phyloP scores from a whole-genome alignment of 129 eudicot genomes.

The Pulicaria dysenterica region DNA sequence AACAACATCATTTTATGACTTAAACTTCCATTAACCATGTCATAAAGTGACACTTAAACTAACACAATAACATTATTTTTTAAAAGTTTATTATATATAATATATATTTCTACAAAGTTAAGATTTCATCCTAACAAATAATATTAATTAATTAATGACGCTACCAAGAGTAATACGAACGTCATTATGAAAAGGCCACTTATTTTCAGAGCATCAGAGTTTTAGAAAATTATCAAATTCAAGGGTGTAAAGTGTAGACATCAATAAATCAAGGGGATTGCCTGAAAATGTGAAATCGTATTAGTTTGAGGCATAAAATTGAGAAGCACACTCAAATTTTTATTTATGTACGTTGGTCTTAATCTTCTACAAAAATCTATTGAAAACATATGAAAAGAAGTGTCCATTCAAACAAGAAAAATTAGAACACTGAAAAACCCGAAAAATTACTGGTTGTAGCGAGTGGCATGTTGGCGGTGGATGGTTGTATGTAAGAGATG shows the following conservation, averaged over 20 bases:
- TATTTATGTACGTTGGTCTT: too few relatives aligned
- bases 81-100: background rate
- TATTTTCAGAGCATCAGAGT: slow-evolving; percentile 7
- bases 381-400: too few relatives aligned
- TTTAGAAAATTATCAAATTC: background rate
- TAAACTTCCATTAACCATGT: slow-evolving; percentile 49
- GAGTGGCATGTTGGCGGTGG: too few relatives aligned
- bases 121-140: background rate
- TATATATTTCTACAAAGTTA: background rate
- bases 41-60: slow-evolving; percentile 53
- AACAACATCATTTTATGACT: slow-evolving; percentile 45
- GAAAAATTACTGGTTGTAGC: too few relatives aligned
- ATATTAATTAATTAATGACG: slow-evolving; percentile 45
- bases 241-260: slow-evolving; percentile 14
- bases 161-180: slow-evolving; percentile 41
- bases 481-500: too few relatives aligned
- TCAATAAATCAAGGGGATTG: slow-evolving; percentile 8
- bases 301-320: background rate
- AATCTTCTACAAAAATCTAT: too few relatives aligned
- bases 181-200: slow-evolving; percentile 36
- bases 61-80: slow-evolving; percentile 31
- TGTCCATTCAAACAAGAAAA: too few relatives aligned
- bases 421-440: too few relatives aligned
- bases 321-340: background rate
- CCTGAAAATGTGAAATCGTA: background rate